phyloP scores from a whole-genome alignment of 345 rosid genomes.

The Populus pruinosa region DNA sequence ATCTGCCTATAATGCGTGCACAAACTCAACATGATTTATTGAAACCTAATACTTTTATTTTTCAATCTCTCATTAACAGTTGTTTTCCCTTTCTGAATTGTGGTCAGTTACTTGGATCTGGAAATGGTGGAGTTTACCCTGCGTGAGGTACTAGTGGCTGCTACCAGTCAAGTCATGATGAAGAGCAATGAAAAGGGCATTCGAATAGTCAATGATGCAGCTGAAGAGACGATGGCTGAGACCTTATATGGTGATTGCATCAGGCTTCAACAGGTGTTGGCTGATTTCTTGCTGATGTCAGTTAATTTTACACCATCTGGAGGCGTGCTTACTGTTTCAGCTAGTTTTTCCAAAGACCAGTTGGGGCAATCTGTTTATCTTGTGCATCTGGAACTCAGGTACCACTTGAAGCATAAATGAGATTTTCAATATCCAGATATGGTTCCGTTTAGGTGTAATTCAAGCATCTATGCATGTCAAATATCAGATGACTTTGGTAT shows the following conservation, averaged over 20 bases:
- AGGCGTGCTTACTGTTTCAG: slow-evolving; percentile 49
- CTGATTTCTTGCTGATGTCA: slow-evolving; percentile 63
- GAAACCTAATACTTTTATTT: neutral
- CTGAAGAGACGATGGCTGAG: slow-evolving; percentile 49
- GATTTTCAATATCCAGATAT: neutral
- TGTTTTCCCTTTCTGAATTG: slow-evolving; percentile 10
- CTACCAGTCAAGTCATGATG: slow-evolving; percentile 70
- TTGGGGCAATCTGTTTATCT: slow-evolving; percentile 71
- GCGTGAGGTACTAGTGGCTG: slow-evolving; percentile 47
- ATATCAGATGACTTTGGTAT: neutral
- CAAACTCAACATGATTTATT: neutral
- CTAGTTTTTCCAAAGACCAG: slow-evolving; percentile 60
- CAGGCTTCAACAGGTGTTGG: slow-evolving; percentile 79
- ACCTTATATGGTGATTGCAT: slow-evolving; percentile 74
- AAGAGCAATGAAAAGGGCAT: slow-evolving; percentile 61
- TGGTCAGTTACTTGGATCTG: slow-evolving; percentile 65
- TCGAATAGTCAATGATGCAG: slow-evolving; percentile 44
- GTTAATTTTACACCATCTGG: slow-evolving; percentile 58
- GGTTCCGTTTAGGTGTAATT: neutral
- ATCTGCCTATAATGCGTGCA: neutral
- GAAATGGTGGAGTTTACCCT: slow-evolving; percentile 76
- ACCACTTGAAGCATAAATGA: slow-evolving; percentile 11
- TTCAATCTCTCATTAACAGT: neutral
- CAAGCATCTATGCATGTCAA: neutral
- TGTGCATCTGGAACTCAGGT: slow-evolving; percentile 70